Base-by-base conservation (phyloP, 768 basidiomycete genomes). In the Psilocybe subaeruginosa region DNA sequence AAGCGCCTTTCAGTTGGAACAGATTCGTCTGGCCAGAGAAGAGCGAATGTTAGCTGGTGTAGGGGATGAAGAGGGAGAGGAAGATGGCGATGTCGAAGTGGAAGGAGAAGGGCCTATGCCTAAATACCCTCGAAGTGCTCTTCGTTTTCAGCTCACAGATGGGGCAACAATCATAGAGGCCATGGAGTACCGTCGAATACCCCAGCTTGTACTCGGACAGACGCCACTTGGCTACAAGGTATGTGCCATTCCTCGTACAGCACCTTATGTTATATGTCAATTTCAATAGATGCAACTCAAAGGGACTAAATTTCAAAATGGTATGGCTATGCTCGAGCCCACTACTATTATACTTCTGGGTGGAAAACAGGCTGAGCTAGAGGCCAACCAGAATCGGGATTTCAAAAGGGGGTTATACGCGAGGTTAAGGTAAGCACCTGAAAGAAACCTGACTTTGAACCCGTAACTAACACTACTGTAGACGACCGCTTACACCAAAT, bases 191-290 rank as follows among this genome's bases (percentile, higher is more conserved):
- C 84, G 83, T 56, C 74, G 80, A 23, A 70, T 97, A 30, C 83
- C 85, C 1, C 79, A 85, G 47, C 64, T 98, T 17, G 80, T 81
- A 52, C 80, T 98, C 16, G 92, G 90, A 7, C 84, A 82, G 17
- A 97, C 95, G 0, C 84, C 84, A 2, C 76, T 96, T 31, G 96
- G 96, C 8, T 91, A 77, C 69, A 98, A 98, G 80, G 95, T 93
- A 62, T 39, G 68, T 52, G 30, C 11, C 14, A 43, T 58, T 45
- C 48, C 52, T n/a, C 56, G 39, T 23, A 54, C 19, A 4, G 19
- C 9, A 12, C 27, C 33, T 35, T 45, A 11, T 14, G 7, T 43
- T 11, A 17, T 50, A 3, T 27, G n/a, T 29, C 11, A 30, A 43
- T 35, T 55, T 30, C 59, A 95, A 92, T 35, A 67, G 66, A 45